Percentiles rank a stretch among this genome's conserved stretches.
phyloP scores from a whole-genome alignment of 2,329 filamentous ascomycete genomes.

The Paracorniculantispora psalliotae region DNA sequence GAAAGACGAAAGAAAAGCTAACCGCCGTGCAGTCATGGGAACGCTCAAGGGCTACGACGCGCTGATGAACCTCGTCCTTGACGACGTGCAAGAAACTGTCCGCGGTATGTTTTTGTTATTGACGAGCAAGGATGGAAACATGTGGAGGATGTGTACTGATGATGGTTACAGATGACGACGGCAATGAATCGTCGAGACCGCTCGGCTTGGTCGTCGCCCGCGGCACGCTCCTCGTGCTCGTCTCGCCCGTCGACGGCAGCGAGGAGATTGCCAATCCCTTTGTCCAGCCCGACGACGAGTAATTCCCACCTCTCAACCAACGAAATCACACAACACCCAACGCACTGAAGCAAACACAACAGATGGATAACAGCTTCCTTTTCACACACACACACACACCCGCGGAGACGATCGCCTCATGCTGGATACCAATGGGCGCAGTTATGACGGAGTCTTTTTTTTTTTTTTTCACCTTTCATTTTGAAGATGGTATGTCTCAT shows the following conservation, averaged over 20 bases:
- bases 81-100: slow-evolving; percentile 87
- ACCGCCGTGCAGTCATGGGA: slow-evolving; percentile 61
- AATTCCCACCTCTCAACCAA: not conserved
- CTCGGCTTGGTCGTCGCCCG: slow-evolving; percentile 86
- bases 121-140: no score
- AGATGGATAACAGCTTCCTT: no score
- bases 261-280: slow-evolving; percentile 97
- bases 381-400: not conserved
- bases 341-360: no score
- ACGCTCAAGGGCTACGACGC: slow-evolving; percentile 94
- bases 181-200: slow-evolving; percentile 74
- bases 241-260: slow-evolving; percentile 89
- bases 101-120: slow-evolving; percentile 57
- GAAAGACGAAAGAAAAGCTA: slow-evolving; percentile 3
- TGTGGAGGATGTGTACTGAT: not conserved
- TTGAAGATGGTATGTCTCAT: no score
- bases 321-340: no score
- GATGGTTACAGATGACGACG: slow-evolving; percentile 74
- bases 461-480: not conserved
- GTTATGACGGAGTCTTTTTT: not conserved
- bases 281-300: slow-evolving; percentile 64
- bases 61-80: slow-evolving; percentile 94
- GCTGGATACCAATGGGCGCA: not conserved
- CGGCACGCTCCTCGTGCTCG: slow-evolving; percentile 86
- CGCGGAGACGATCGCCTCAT: not conserved